phyloP scores from a whole-genome alignment of 2,329 filamentous ascomycete genomes.

The Arthrinium phaeospermum region DNA sequence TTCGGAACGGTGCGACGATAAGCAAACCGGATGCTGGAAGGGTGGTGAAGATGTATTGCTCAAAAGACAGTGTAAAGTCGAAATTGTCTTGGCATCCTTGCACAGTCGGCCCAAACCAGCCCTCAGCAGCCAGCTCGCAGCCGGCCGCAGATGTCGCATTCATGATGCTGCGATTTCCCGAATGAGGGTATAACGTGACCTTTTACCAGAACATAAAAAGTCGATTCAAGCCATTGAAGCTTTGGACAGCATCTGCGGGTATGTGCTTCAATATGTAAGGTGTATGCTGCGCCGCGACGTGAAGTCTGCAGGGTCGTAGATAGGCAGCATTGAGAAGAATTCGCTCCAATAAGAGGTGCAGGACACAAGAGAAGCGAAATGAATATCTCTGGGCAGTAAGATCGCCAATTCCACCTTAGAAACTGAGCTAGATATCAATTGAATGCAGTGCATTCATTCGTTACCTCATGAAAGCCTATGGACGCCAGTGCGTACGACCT shows the following conservation, averaged over 20 bases:
- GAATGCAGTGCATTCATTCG: too few relatives aligned
- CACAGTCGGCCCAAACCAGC: not conserved
- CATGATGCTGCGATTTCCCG: not conserved
- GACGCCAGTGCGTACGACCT: too few relatives aligned
- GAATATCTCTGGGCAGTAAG: not conserved
- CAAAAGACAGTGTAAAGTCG: conserved; percentile 26
- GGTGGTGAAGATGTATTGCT: conserved; percentile 43
- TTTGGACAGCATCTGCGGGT: not conserved
- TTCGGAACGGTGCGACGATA: conserved; percentile 39
- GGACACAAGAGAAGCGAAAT: not conserved
- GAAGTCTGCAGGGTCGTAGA: not conserved
- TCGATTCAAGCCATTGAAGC: not conserved
- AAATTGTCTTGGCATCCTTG: conserved; percentile 20
- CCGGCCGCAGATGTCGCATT: not conserved
- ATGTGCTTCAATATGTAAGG: not conserved
- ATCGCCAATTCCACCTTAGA: not conserved
- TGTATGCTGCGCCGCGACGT: not conserved
- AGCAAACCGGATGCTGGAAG: conserved; percentile 35
- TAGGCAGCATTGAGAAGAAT: not conserved
- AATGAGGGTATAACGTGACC: not conserved
- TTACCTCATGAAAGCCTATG: too few relatives aligned
- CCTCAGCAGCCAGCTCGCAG: not conserved
- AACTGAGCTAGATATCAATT: not conserved
- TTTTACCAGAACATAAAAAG: not conserved
- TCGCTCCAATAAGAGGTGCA: not conserved